phyloP scores from a whole-genome alignment of 441 rosid genomes.

The Gossypium schwendimanii region DNA sequence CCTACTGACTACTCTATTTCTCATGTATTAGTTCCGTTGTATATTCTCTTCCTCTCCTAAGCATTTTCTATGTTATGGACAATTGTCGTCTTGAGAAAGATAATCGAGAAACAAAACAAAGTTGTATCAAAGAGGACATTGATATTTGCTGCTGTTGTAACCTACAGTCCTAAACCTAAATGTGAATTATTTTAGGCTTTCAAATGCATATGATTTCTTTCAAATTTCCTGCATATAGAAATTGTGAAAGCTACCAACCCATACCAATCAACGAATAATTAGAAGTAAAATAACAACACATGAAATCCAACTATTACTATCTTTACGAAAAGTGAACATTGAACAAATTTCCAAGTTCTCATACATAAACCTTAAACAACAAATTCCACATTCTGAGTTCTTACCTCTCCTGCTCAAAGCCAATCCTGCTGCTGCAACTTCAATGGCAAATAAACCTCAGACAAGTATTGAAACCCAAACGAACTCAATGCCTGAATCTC shows the following conservation, averaged over 20 bases:
- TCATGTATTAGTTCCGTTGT: neutral
- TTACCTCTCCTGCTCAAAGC: constrained; percentile 39
- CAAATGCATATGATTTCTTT: neutral
- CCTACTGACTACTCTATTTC: neutral
- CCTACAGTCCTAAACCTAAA: neutral
- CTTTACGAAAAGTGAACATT: neutral
- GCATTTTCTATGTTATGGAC: neutral
- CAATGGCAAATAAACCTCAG: constrained; percentile 91
- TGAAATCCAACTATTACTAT: neutral
- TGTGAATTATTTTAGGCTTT: neutral
- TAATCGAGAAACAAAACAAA: neutral
- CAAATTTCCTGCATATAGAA: neutral
- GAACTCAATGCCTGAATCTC: constrained; percentile 97
- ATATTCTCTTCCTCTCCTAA: neutral
- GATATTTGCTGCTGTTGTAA: neutral
- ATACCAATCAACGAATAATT: neutral
- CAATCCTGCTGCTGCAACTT: constrained; percentile 98
- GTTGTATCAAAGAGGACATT: no score
- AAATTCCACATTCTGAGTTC: neutral
- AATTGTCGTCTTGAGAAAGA: neutral
- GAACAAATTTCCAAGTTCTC: constrained; percentile 3
- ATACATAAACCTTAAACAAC: neutral
- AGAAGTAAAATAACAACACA: neutral
- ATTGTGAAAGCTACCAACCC: neutral
- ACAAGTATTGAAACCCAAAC: constrained; percentile 87